Base-by-base conservation (phyloP, 2,329 filamentous ascomycete genomes). In the Aspergillus aculeatus region DNA sequence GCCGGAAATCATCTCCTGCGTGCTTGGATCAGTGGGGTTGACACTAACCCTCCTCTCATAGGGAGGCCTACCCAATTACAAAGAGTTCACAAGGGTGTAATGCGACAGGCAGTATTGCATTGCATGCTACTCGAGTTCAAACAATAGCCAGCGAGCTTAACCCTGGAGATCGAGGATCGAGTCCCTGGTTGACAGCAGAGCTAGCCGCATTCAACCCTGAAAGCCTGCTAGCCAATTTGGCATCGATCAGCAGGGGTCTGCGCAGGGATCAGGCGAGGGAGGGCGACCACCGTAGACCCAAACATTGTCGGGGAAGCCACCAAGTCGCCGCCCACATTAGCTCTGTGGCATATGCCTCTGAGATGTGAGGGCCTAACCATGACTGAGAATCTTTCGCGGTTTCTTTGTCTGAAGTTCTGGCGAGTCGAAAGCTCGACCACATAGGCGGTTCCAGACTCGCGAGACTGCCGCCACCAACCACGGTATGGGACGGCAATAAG, bases 371-470 rank as follows among this genome's bases (percentile, higher is more conserved):
- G 16, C 3, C 5, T 14, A 16, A 41, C 5, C 38, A 4, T 7
- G 38, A 6, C 38, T 11, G 32, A 11, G 11, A 35, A 11, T 14
- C 32, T 35, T 3, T 35, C 11, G 32, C 32, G 12, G 5, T 23
- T 55, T 32, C 41, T 55, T 55, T 55, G 53, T 55, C 47, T 23
- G 16, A 29, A 47, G 26, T 21, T 21, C 19, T 4, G 1, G 32
- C 50, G 23, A 14, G 12, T 41, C 50, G 16, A 23, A 31, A 23
- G 32, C 32, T 24, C 21, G 50, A 41, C n/a, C 50, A 47, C 24
- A 55, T 4, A 26, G 26, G 41, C 24, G 53, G 53, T 47, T 55
- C 53, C 53, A 55, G 53, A 47, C 41, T 31, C 53, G 23, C 31
- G 26, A n/a, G n/a, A n/a, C 10, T 35, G 21, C 24, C 38, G 53